Base-by-base conservation (phyloP, 2,329 filamentous ascomycete species). In the Cephalotrichum gorgonifer region DNA sequence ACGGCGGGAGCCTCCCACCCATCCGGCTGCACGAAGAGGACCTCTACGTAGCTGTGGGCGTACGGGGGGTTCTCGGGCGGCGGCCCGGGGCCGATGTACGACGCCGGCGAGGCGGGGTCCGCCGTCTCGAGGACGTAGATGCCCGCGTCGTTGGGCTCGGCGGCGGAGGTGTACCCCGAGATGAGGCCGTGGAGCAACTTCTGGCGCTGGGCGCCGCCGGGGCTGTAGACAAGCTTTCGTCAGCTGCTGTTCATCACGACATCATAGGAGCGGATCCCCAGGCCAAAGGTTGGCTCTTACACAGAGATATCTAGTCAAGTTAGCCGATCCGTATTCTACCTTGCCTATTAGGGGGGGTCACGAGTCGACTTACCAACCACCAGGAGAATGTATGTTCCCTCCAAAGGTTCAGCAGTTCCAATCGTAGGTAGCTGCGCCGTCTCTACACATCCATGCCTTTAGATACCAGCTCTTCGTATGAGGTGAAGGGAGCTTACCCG, bases 81-180 rank as follows among this genome's bases (percentile, higher is more conserved):
- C 17, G 47, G 47, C 20, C 33, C 38, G 27, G 47, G 47, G n/a
- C 47, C 47, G 38, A 48, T 43, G 47, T 48, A 48, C 9, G 47
- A 27, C 12, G 47, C 47, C 23, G 47, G 47, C n/a, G 26, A 25
- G 26, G 47, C 14, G 17, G 33, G 22, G 27, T 48, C 47, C 8
- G 38, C 26, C 12, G 25, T 48, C 28, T 43, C 38, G 25, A 48
- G 35, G 27, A 48, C 15, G 47, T 48, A 48, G 39, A 48, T 15
- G 25, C 47, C 47, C 4, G 41, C 38, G 12, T 8, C 47, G 25
- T 48, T 43, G 38, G 39, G 35, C 14, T 43, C 38, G 8, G 38
- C 39, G 38, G 35, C 39, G 14, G 47, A 48, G 23, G 47, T 43
- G 47, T 30, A 48, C 14, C 47, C 47, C 12, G 47, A 27, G 47